phyloP scores from a whole-genome alignment of 345 rosid species.

The Arabidopsis thaliana region TAIR10.1 NC_003076.8:644501-645000 shows the following conservation, averaged over 20 bases:
- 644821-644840: conserved; percentile 13
- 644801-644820: not conserved
- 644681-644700: conserved; percentile 42
- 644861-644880: not conserved
- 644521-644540: conserved; percentile 71
- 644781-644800: conserved; percentile 8
- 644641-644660: conserved; percentile 66
- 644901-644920: conserved; percentile 1
- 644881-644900: not conserved
- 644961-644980: conserved; percentile 87
- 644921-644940: conserved; percentile 50
- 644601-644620: conserved; percentile 42
- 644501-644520: conserved; percentile 67
- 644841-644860: not conserved
- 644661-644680: conserved; percentile 60
- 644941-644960: conserved; percentile 74
- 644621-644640: conserved; percentile 65
- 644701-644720: conserved; percentile 39
- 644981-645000: conserved; percentile 94
- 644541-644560: conserved; percentile 37
- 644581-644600: conserved; percentile 28
- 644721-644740: conserved; percentile 71
- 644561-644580: conserved; percentile 40
- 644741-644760: conserved; percentile 74
- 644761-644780: conserved; percentile 47